phyloP scores from a whole-genome alignment of 108 stramenopile genomes.

The Schizochytrium sp. region DNA sequence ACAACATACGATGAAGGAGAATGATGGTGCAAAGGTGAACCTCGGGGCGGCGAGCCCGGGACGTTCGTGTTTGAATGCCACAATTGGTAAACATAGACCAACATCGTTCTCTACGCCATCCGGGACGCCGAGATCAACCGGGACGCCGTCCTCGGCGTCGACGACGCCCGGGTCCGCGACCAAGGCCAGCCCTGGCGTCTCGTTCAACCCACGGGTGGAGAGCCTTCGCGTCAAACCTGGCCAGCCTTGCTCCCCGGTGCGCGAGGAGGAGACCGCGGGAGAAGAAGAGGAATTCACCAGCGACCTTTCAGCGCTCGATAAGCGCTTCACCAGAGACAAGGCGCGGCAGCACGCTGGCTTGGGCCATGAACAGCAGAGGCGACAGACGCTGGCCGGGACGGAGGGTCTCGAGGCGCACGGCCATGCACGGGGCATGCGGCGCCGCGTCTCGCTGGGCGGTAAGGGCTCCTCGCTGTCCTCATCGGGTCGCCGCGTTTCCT shows the following conservation, averaged over 20 bases:
- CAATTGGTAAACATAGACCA: too few species aligned
- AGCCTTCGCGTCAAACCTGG: not conserved
- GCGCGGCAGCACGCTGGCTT: not conserved
- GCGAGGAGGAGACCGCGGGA: not conserved
- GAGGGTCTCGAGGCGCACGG: not conserved
- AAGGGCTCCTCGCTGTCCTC: not conserved
- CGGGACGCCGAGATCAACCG: too few species aligned
- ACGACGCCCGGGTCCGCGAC: not conserved
- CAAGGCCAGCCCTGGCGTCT: not conserved
- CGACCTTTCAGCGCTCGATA: not conserved
- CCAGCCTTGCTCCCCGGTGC: not conserved
- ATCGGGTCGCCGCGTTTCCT: not conserved
- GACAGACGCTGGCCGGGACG: not conserved
- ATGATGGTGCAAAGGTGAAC: too few species aligned
- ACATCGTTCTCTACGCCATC: too few species aligned
- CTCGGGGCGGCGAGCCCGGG: too few species aligned
- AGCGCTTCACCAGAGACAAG: not conserved
- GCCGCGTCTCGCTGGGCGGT: not conserved
- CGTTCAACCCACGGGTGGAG: not conserved
- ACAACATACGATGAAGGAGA: too few species aligned
- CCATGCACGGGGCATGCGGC: not conserved
- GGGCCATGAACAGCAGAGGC: not conserved
- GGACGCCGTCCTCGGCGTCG: too few species aligned
- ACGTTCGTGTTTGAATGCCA: too few species aligned
- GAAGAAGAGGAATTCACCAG: conserved; percentile 4